Evolutionary conservation across 176 grass and related monocot species (phyloP), one percentile per base, ranked within the genome.

Genomic region (Musa beccarii): DNA sequence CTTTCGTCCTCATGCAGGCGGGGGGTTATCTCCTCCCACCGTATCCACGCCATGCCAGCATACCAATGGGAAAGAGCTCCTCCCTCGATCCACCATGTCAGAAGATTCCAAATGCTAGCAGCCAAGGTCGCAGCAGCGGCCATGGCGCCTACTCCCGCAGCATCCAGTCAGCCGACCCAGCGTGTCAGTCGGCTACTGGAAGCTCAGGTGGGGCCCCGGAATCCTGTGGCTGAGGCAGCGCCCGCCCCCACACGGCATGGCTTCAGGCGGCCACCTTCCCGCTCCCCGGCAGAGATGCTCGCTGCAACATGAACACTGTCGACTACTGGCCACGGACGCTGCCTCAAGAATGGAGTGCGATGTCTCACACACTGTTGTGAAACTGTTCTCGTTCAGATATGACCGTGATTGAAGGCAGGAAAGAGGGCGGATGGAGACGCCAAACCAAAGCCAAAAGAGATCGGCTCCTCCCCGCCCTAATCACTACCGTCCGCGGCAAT

Each of bases 31-130:
- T 12, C 11, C 63, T 65, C n/a, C 61, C 22, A 17, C 61, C 34
- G 34, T 43, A 43, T 43, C 34, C 34, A 43, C 34, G 34, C 34
- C 34, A 43, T 43, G 34, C 4, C 34, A 43, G 6, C 34, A 43
- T 43, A 43, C 34, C 34, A 43, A 43, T 43, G 34, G 34, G 34
- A 43, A 43, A 43, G 34, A 43, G 34, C 65, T 34, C 23, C 62
- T 23, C 62, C 11, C 19, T 65, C 67, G 8, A 69, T 34, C 34
- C 34, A 49, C 23, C 67, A 16, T n/a, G 67, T 69, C 67, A 20
- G 67, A 22, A 50, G 50, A 69, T 69, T 69, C 67, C 67, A 69
- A 69, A 69, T 69, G 67, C 67, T 69, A 69, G 34, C 67, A 51
- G 67, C 67, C 67, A 69, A 69, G 43, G 13, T 43, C 43, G 62